Conservation (phyloP, 345 rosid species). For the Pistacia vera region DNA sequence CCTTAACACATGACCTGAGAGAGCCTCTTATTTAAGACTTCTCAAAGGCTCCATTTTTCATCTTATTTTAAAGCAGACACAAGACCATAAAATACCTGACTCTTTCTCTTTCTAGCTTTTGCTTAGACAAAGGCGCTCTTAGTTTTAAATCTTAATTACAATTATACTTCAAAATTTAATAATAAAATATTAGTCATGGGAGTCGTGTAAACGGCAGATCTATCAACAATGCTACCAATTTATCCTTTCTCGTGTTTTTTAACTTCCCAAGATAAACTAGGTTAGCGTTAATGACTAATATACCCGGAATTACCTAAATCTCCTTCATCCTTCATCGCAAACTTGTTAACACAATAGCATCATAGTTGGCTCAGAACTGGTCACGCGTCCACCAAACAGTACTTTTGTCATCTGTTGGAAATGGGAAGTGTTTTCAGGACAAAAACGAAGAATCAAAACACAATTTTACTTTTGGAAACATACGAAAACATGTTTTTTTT, state of each 20-base stretch:
- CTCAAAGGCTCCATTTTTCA: background rate
- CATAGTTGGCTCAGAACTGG: background rate
- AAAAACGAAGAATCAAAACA: background rate
- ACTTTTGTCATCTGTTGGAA: background rate
- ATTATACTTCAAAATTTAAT: slow-evolving; percentile 7
- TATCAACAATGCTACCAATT: slow-evolving; percentile 29
- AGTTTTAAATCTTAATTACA: too few relatives aligned
- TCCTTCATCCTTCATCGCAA: background rate
- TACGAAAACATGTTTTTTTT: background rate
- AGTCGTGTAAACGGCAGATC: slow-evolving; percentile 57
- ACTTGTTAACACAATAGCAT: too few relatives aligned
- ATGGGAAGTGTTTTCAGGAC: background rate
- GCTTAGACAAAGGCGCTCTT: slow-evolving; percentile 27
- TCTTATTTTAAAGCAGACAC: slow-evolving; percentile 11
- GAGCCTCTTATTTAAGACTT: slow-evolving; percentile 21
- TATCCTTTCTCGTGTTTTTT: slow-evolving; percentile 5
- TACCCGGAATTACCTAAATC: background rate
- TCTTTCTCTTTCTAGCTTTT: slow-evolving; percentile 27
- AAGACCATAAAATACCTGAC: slow-evolving; percentile 22
- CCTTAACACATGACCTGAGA: slow-evolving; percentile 35
- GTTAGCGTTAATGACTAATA: background rate
- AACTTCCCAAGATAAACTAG: slow-evolving; percentile 1
- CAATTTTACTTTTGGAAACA: background rate
- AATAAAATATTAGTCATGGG: slow-evolving; percentile 29
- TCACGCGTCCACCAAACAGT: background rate